Evolutionary conservation across 1,284 basidiomycete species (phyloP).

Genomic region (Ganoderma leucocontextum): DNA sequence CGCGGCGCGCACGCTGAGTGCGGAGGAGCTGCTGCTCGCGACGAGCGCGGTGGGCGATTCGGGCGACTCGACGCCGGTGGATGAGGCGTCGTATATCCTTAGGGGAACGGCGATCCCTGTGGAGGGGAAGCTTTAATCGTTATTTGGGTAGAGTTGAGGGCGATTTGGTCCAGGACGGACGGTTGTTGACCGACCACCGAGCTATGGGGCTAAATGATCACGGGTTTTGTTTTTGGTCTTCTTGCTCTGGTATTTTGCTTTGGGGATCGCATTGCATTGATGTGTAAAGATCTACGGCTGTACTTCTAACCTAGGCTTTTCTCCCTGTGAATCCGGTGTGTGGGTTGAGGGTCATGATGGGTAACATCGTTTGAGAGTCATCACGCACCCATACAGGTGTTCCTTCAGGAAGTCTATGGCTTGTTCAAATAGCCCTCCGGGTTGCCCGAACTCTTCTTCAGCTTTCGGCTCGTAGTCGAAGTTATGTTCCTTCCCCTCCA

Average conservation of each 20-base stretch:
- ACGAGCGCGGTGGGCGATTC: slow-evolving; percentile 16
- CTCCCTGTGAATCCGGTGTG: background rate
- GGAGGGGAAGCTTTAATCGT: slow-evolving; percentile 8
- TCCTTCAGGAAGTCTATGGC: slow-evolving; percentile 44
- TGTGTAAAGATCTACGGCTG: slow-evolving; percentile 3
- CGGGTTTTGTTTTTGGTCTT: background rate
- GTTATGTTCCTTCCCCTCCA: slow-evolving; percentile 62
- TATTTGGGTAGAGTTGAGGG: background rate
- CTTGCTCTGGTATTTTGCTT: slow-evolving; percentile 7
- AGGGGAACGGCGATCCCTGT: slow-evolving; percentile 9
- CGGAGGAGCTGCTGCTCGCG: slow-evolving; percentile 28
- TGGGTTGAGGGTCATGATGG: background rate
- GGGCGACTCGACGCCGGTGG: slow-evolving; percentile 10
- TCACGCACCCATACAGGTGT: slow-evolving; percentile 10
- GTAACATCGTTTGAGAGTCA: background rate
- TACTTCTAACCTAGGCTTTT: background rate
- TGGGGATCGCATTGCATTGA: slow-evolving; percentile 7
- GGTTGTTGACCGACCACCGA: background rate
- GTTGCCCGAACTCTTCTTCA: slow-evolving; percentile 44
- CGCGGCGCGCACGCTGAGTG: slow-evolving; percentile 30
- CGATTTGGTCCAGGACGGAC: background rate
- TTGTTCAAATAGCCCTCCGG: slow-evolving; percentile 45
- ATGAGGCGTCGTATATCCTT: slow-evolving; percentile 6
- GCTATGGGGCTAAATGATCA: background rate
- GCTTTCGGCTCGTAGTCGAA: slow-evolving; percentile 59